Evolutionary conservation across 192 early-diverging fungal genomes (phyloP).

Genomic region (Coemansia sp.): DNA sequence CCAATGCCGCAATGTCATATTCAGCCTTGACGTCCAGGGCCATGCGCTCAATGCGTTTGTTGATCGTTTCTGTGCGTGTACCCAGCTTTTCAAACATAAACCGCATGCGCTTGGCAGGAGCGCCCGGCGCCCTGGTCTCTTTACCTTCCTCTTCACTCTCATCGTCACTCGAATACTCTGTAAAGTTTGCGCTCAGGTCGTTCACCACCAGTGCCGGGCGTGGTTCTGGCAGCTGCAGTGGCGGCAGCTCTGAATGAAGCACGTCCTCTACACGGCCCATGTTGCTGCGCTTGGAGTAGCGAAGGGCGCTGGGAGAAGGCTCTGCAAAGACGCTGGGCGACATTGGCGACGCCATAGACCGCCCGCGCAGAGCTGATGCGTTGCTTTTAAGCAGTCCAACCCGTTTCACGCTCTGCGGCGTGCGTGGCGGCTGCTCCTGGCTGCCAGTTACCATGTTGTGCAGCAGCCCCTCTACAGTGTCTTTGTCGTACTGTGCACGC

Average conservation of each 20-base stretch:
- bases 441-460: conserved; percentile 41
- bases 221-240: conserved; percentile 13
- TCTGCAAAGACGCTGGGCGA: conserved; percentile 51
- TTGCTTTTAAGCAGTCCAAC: conserved; percentile 31
- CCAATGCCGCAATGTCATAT: conserved; percentile 49
- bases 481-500: conserved; percentile 48
- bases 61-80: conserved; percentile 35
- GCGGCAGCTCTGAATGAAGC: conserved; percentile 29
- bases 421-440: conserved; percentile 23
- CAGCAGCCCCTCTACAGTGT: conserved; percentile 43
- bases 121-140: not conserved
- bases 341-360: conserved; percentile 26
- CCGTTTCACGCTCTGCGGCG: conserved; percentile 37
- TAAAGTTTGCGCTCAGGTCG: conserved; percentile 13
- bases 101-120: conserved; percentile 34
- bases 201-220: conserved; percentile 5
- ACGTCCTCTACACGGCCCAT: conserved; percentile 34
- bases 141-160: conserved; percentile 17
- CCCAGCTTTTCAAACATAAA: conserved; percentile 53
- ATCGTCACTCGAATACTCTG: conserved; percentile 13
- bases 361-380: conserved; percentile 8
- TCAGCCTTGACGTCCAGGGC: conserved; percentile 39
- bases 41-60: conserved; percentile 51
- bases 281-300: conserved; percentile 39
- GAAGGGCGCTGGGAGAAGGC: conserved; percentile 46